phyloP scores from a whole-genome alignment of 179 eudicot genomes.

The Silene coronaria region DNA sequence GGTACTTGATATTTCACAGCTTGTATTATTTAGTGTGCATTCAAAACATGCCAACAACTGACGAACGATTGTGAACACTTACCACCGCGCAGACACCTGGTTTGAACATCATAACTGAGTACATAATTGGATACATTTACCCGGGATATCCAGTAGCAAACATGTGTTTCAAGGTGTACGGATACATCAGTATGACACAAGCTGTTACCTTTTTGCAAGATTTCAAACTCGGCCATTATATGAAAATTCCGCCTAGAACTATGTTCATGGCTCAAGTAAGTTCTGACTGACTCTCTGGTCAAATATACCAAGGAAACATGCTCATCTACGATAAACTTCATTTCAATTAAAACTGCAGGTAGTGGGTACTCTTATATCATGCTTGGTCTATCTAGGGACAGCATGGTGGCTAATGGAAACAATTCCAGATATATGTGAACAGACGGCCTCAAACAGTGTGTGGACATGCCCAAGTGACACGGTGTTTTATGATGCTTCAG shows the following conservation, averaged over 20 bases:
- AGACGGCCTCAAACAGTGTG: constrained; percentile 38
- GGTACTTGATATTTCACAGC: constrained; percentile 31
- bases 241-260: constrained; percentile 91
- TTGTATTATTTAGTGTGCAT: too few relatives aligned
- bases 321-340: background rate
- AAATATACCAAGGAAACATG: background rate
- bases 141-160: constrained; percentile 98
- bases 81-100: constrained; percentile 54
- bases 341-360: constrained; percentile 30
- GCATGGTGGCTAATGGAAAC: constrained; percentile 98
- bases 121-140: constrained; percentile 85
- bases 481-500: constrained; percentile 89
- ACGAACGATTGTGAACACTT: background rate
- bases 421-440: constrained; percentile 67
- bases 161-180: constrained; percentile 96
- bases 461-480: constrained; percentile 93
- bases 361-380: constrained; percentile 72
- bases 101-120: constrained; percentile 89
- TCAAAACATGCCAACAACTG: too few relatives aligned
- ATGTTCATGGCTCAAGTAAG: constrained; percentile 98
- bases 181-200: constrained; percentile 89
- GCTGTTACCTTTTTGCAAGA: constrained; percentile 92
- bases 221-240: constrained; percentile 95
- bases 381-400: constrained; percentile 58
- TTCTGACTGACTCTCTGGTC: background rate